phyloP scores from a whole-genome alignment of 495 filamentous ascomycete species.

The Chaetomium fimeti region DNA sequence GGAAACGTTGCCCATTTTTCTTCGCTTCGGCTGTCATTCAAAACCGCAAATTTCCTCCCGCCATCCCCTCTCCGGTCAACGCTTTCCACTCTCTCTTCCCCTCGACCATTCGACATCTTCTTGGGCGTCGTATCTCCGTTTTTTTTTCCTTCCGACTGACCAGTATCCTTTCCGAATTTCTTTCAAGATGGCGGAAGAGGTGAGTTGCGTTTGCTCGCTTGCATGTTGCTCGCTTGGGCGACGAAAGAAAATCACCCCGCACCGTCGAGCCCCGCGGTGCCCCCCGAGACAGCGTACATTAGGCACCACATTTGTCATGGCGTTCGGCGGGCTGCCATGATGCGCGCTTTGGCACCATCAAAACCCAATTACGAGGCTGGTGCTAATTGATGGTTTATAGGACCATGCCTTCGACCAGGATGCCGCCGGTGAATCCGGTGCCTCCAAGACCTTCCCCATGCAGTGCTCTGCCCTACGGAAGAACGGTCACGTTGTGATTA shows the following conservation, averaged over 20 bases:
- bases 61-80: conserved; percentile 28
- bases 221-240: conserved; percentile 20
- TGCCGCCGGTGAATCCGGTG: conserved; percentile 70
- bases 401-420: conserved; percentile 84
- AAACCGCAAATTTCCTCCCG: conserved; percentile 36
- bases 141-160: conserved; percentile 30
- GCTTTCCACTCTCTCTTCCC: conserved; percentile 26
- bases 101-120: conserved; percentile 28
- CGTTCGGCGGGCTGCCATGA: not conserved
- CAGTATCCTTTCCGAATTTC: conserved; percentile 39
- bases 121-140: conserved; percentile 34
- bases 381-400: conserved; percentile 46
- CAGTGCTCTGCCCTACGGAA: conserved; percentile 99
- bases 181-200: conserved; percentile 53
- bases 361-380: not conserved
- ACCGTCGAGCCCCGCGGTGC: conserved; percentile 30
- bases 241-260: conserved; percentile 36
- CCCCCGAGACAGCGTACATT: conserved; percentile 2
- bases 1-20: conserved; percentile 28
- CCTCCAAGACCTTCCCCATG: conserved; percentile 91
- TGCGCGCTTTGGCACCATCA: not conserved
- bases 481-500: conserved; percentile 97
- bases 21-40: conserved; percentile 24
- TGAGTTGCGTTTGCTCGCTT: conserved; percentile 29
- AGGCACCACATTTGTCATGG: not conserved